These are phyloP conservation scores for Exophiala oligosperma DNA, from an alignment of 2,329 filamentous ascomycete species.

Conservation along the genomic window DNA sequence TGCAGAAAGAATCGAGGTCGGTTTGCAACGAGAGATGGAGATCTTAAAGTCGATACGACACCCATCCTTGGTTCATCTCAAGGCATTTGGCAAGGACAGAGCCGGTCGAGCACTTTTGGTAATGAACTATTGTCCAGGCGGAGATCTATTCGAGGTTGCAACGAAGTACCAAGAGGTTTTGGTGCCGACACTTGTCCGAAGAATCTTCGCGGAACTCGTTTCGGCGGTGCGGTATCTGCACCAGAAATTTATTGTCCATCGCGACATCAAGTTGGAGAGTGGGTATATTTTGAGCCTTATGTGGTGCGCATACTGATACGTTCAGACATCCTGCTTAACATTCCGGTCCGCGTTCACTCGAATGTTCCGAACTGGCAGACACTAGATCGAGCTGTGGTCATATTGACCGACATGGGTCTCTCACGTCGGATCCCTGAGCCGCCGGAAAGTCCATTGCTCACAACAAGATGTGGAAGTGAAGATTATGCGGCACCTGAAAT, in stretches of 20 bases:
- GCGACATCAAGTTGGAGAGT: constrained; percentile 98
- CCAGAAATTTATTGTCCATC: constrained; percentile 81
- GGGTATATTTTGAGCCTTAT: constrained; percentile 40
- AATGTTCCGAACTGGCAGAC: constrained; percentile 67
- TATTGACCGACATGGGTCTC: constrained; percentile 87
- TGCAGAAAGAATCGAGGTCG: constrained; percentile 89
- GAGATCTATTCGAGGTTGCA: constrained; percentile 91
- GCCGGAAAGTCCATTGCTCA: constrained; percentile 79
- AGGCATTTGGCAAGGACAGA: constrained; percentile 85
- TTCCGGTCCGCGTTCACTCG: constrained; percentile 68
- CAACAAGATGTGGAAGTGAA: constrained; percentile 90
- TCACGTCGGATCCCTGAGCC: constrained; percentile 75
- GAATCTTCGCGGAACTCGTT: constrained; percentile 88
- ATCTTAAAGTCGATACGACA: constrained; percentile 87
- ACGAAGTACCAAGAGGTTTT: constrained; percentile 69
- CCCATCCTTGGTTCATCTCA: constrained; percentile 85
- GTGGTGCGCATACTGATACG: constrained; percentile 19
- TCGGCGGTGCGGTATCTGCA: constrained; percentile 85
- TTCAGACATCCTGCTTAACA: constrained; percentile 85
- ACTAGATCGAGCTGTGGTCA: constrained; percentile 81
- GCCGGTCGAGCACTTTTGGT: constrained; percentile 78
- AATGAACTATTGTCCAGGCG: constrained; percentile 87
- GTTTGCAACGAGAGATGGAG: constrained; percentile 89
- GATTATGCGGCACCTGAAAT: constrained; percentile 97
- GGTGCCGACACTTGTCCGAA: constrained; percentile 67